phyloP scores from a whole-genome alignment of 2,329 filamentous ascomycete genomes.

The Colletotrichum chrysophilum region DNA sequence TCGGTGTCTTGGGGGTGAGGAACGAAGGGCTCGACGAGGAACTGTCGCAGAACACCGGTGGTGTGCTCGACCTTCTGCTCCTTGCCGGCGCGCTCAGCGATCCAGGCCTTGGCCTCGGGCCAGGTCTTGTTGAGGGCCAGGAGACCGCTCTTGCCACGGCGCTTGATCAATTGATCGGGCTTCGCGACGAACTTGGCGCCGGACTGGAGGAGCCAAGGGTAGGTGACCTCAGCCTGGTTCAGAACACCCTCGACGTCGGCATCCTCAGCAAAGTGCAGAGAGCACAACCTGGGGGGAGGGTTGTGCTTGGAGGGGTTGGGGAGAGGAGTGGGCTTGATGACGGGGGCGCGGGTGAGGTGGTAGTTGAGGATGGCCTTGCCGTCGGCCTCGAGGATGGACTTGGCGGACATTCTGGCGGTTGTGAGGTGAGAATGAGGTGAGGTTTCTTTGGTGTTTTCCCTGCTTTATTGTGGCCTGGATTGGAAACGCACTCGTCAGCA shows the following conservation, averaged over 20 bases:
- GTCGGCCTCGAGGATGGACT: slow-evolving; percentile 98
- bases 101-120: slow-evolving; percentile 92
- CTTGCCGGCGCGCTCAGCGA: slow-evolving; percentile 91
- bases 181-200: slow-evolving; percentile 97
- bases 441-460: slow-evolving; percentile 14
- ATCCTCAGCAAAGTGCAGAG: slow-evolving; percentile 91
- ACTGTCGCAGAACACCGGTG: slow-evolving; percentile 87
- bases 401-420: slow-evolving; percentile 60
- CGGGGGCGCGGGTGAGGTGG: slow-evolving; percentile 95
- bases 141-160: slow-evolving; percentile 97
- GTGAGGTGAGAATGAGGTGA: slow-evolving; percentile 1
- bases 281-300: slow-evolving; percentile 86
- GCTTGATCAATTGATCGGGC: slow-evolving; percentile 99
- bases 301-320: slow-evolving; percentile 87
- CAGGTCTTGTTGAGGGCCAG: slow-evolving; percentile 97
- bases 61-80: slow-evolving; percentile 91
- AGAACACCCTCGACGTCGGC: slow-evolving; percentile 83
- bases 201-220: slow-evolving; percentile 88
- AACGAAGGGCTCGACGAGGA: slow-evolving; percentile 98
- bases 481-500: neutral
- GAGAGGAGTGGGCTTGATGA: slow-evolving; percentile 98
- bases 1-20: slow-evolving; percentile 94
- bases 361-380: slow-evolving; percentile 99
- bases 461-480: slow-evolving; percentile 8
- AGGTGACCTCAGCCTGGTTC: slow-evolving; percentile 94